Percentiles rank a stretch among this genome's conserved stretches.
Conservation (phyloP, 2,329 filamentous ascomycete species). For the Hortaea werneckii region DNA sequence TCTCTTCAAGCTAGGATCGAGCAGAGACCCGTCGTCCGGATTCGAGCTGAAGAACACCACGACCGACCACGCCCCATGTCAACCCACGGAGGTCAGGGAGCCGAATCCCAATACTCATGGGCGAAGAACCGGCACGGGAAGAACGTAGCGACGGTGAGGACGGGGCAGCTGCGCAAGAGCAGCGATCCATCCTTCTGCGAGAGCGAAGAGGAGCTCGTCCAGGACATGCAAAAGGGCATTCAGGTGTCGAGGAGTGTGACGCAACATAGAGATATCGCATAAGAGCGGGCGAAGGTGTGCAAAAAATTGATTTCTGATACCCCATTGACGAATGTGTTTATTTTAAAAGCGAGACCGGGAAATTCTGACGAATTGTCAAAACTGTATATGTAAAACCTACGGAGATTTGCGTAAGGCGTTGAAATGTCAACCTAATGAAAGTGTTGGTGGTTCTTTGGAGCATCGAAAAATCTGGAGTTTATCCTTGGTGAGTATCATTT, state of each 20-base stretch:
- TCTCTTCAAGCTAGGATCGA: background rate
- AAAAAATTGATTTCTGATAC: too few relatives aligned
- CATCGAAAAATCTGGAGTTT: too few relatives aligned
- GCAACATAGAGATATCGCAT: background rate
- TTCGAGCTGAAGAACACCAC: background rate
- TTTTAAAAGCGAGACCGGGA: too few relatives aligned
- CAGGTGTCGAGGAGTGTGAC: background rate
- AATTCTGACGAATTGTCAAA: too few relatives aligned
- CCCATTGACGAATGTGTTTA: too few relatives aligned
- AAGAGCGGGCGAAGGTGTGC: background rate
- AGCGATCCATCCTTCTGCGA: background rate
- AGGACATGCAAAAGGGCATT: background rate
- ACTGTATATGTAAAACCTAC: too few relatives aligned
- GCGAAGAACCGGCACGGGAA: background rate
- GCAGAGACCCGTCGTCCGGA: background rate
- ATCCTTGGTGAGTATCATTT: too few relatives aligned
- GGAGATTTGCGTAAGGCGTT: too few relatives aligned
- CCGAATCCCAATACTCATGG: background rate
- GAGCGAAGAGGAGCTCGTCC: background rate
- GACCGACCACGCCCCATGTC: background rate
- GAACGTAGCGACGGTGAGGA: background rate
- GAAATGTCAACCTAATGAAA: too few relatives aligned
- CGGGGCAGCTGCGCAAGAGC: background rate
- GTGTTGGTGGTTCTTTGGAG: too few relatives aligned
- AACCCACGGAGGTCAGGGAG: background rate